Evolutionary conservation across 768 basidiomycete species (phyloP), one percentile per base, ranked within the genome.

Genomic region (Termitomyces sp.): DNA sequence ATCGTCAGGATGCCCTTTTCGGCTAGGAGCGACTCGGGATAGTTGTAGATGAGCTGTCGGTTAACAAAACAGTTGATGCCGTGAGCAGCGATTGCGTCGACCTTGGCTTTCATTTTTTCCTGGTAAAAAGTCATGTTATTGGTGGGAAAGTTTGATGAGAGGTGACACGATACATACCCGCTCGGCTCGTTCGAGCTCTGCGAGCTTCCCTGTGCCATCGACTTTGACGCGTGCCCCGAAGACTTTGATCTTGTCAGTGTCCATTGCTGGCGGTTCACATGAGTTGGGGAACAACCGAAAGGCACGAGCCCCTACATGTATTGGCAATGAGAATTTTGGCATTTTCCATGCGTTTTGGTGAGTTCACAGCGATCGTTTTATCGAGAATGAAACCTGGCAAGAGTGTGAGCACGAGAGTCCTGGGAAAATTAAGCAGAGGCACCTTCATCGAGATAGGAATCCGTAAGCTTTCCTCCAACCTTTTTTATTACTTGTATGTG

Each of bases 401-500:
- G 8, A 31, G 9, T 41, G 38, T 47, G 35, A 51, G 53, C n/a
- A 54, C 12, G n/a, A 15, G 26, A 43, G 10, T 19, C 9, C 23
- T 2, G 42, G 10, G 12, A 52, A 17, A 19, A 26, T 17, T 47
- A 3, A 35, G 15, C 11, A 41, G 19, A 62, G 74, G 15, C 61
- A 86, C 93, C 96, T 76, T 98, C 97, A 66, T 97, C 95, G 35
- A 99, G 84, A 76, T 98, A 99, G 6, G 94, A 96, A 66, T 98
- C 96, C 0, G 94, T 96, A 64, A 99, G 80, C 76, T 98, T 99
- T 50, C 96, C 96, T 56, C 96, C 96, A n/a, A 91, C 92, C 74
- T 98, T 98, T 82, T 99, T 99, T 78, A 98, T 99, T 70, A 98
- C 88, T 73, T 99, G 96, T 62, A 99, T 98, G 70, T 98, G 94